Conservation (phyloP, 73 alveolate genomes). For the Paraurostyla sp. region DNA sequence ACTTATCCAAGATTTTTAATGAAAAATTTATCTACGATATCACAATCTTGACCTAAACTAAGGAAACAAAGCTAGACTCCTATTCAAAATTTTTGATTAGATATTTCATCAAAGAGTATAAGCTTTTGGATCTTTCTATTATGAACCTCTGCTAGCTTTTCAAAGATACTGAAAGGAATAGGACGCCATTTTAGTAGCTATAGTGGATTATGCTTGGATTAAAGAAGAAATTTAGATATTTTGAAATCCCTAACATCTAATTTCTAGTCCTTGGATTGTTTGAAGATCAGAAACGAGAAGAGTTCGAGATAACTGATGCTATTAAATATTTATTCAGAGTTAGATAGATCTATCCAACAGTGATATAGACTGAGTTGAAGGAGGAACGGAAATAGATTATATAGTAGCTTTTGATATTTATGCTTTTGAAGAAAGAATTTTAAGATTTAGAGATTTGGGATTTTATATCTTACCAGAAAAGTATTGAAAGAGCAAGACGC, state of each 20-base stretch:
- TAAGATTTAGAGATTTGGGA: not conserved
- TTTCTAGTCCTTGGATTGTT: not conserved
- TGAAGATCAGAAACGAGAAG: not conserved
- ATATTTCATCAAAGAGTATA: not conserved
- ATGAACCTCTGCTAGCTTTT: not conserved
- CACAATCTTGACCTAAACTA: not conserved
- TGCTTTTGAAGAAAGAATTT: not conserved
- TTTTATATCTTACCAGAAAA: not conserved
- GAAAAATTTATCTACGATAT: not conserved
- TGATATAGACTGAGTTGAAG: not conserved
- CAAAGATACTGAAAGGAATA: not conserved
- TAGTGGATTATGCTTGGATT: not conserved
- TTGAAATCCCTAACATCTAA: not conserved
- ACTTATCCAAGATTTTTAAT: not conserved
- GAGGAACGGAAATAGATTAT: not conserved
- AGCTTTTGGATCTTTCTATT: not conserved
- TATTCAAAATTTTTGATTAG: not conserved
- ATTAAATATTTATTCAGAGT: constrained; percentile 1
- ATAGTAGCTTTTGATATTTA: not conserved
- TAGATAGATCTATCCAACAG: not conserved
- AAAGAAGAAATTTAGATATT: not conserved
- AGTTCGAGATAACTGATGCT: not conserved
- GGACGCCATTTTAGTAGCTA: not conserved
- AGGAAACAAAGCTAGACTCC: not conserved
- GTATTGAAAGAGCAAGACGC: not conserved